These are phyloP conservation scores for Suillus plorans DNA, from an alignment of 768 basidiomycete species.

Conservation along the genomic window DNA sequence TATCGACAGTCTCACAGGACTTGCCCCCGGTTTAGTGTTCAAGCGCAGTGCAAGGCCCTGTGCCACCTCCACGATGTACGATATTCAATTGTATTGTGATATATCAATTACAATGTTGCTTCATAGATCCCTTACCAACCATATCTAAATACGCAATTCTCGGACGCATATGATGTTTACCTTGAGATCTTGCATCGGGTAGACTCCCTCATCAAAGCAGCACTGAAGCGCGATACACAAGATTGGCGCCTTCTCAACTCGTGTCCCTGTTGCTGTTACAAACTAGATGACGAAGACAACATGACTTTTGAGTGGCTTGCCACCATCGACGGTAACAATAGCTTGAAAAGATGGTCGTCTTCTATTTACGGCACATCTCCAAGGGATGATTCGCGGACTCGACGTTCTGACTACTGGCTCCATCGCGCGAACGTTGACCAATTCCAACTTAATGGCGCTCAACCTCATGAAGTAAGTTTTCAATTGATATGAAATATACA, in stretches of 20 bases:
- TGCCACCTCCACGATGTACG: constrained; percentile 9
- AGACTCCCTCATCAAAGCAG: constrained; percentile 5
- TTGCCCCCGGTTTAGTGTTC: constrained; percentile 11
- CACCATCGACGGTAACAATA: constrained; percentile 4
- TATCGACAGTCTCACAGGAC: constrained; percentile 9
- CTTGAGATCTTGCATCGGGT: constrained; percentile 11
- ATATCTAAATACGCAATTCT: not conserved
- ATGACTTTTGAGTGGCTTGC: not conserved
- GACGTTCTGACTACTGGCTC: not conserved
- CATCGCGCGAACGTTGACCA: not conserved
- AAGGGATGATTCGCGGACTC: not conserved
- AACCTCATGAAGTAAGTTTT: not conserved
- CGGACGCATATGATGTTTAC: constrained; percentile 11
- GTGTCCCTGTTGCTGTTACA: constrained; percentile 13
- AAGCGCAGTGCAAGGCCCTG: constrained; percentile 5
- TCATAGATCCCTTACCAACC: not conserved
- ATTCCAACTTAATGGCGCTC: not conserved
- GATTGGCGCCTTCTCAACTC: not conserved
- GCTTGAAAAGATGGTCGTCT: not conserved
- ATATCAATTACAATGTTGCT: not conserved
- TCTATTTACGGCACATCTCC: not conserved
- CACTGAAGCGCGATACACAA: constrained; percentile 3
- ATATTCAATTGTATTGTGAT: not conserved
- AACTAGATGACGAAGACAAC: not conserved
- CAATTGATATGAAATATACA: not conserved